Conservation (phyloP, 495 filamentous ascomycete species). For the Penicillium egyptiacum region DNA sequence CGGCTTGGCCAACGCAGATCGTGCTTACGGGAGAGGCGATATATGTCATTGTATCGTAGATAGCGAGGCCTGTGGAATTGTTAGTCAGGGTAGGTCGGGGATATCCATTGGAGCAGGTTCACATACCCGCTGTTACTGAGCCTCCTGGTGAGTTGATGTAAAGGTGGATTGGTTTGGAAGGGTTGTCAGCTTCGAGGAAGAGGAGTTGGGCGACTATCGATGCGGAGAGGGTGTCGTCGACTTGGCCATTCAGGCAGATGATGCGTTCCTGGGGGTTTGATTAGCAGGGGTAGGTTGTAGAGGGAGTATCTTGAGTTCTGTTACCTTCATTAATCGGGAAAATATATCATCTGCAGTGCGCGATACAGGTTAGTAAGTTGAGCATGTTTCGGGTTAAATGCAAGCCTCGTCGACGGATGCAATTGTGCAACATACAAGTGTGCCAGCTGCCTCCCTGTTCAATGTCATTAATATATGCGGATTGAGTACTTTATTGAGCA, state of each 20-base stretch:
- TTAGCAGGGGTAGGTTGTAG: background rate
- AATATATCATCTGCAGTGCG: conserved; percentile 72
- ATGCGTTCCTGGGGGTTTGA: conserved; percentile 71
- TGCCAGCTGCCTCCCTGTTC: conserved; percentile 82
- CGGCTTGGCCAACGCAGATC: conserved; percentile 92
- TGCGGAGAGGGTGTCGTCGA: conserved; percentile 85
- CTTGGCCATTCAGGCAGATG: conserved; percentile 88
- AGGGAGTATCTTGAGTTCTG: background rate
- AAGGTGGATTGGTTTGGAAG: conserved; percentile 88
- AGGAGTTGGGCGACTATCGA: conserved; percentile 93
- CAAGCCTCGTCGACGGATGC: background rate
- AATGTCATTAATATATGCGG: conserved; percentile 35
- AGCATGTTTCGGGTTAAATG: conserved; percentile 10
- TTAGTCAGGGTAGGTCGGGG: conserved; percentile 2
- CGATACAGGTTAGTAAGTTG: conserved; percentile 18
- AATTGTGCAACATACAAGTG: conserved; percentile 62
- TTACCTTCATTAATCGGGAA: conserved; percentile 72
- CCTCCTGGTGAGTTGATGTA: conserved; percentile 98
- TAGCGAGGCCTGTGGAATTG: conserved; percentile 65
- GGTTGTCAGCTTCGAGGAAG: conserved; percentile 96
- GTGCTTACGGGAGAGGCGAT: conserved; percentile 89
- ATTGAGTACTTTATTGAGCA: background rate
- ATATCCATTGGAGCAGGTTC: background rate
- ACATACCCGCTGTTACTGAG: conserved; percentile 77
- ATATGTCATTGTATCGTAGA: conserved; percentile 99